phyloP scores from a whole-genome alignment of 805 yeast genomes.

The Cyberlindnera euphorbiae region DNA sequence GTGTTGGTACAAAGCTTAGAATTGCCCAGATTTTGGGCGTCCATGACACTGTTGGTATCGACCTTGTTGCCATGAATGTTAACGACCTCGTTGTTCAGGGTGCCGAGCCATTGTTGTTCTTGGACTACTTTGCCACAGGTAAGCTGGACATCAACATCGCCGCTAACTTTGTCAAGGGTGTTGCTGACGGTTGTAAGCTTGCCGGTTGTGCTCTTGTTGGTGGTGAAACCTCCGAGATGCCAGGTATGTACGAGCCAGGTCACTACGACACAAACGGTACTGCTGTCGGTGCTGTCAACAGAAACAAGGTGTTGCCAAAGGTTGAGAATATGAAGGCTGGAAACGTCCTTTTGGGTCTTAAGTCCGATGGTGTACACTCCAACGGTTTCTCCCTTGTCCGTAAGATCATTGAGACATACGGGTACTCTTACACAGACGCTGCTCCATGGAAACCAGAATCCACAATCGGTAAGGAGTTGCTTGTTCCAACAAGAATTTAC shows the following conservation, averaged over 20 bases:
- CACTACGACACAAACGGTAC: constrained; percentile 99
- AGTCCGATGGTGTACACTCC: constrained; percentile 92
- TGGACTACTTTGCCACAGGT: constrained; percentile 96
- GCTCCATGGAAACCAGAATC: constrained; percentile 81
- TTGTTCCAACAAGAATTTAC: constrained; percentile 90
- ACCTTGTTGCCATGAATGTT: constrained; percentile 98
- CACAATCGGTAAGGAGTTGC: constrained; percentile 79
- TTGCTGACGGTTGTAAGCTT: constrained; percentile 90
- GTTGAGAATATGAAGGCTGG: constrained; percentile 66
- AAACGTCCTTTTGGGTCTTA: constrained; percentile 79
- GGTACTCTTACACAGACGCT: constrained; percentile 60
- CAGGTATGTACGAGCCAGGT: constrained; percentile 93
- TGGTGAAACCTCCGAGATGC: constrained; percentile 99
- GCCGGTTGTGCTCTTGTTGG: constrained; percentile 98
- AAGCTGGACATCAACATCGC: constrained; percentile 81
- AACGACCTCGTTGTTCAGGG: constrained; percentile 98
- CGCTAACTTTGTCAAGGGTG: constrained; percentile 87
- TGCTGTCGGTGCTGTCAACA: constrained; percentile 93
- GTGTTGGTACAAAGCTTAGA: constrained; percentile 96
- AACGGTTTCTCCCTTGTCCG: constrained; percentile 95
- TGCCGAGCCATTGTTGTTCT: constrained; percentile 93
- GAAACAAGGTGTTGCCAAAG: constrained; percentile 69
- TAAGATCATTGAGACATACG: constrained; percentile 77
- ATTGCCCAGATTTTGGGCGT: constrained; percentile 86
- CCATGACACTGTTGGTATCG: constrained; percentile 98